Percentiles rank a stretch among this genome's conserved stretches.
phyloP scores from a whole-genome alignment of 2,329 filamentous ascomycete species.

The Colletotrichum coccodes region DNA sequence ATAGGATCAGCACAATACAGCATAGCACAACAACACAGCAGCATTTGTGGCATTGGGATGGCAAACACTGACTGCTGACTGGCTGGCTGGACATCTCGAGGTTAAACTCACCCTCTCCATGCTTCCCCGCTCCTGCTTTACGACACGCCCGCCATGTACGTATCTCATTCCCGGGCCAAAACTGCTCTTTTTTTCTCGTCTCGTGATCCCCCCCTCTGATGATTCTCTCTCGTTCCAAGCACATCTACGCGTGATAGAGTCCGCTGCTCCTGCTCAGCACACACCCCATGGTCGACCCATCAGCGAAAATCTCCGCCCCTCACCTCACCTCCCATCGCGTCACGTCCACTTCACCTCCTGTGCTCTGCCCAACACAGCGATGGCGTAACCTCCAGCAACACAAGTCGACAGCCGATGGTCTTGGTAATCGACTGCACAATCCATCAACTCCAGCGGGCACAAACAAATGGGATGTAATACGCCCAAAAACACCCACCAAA shows the following conservation, averaged over 20 bases:
- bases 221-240: slow-evolving; percentile 28
- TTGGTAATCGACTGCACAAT: neutral
- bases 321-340: slow-evolving; percentile 4
- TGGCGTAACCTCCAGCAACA: slow-evolving; percentile 19
- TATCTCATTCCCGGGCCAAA: slow-evolving; percentile 23
- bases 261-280: slow-evolving; percentile 6
- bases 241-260: slow-evolving; percentile 23
- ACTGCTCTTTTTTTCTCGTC: slow-evolving; percentile 23
- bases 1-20: slow-evolving; percentile 12
- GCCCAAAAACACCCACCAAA: slow-evolving; percentile 3
- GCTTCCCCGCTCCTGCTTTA: slow-evolving; percentile 27
- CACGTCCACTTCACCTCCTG: slow-evolving; percentile 4
- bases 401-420: neutral
- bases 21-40: slow-evolving; percentile 8
- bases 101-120: slow-evolving; percentile 20
- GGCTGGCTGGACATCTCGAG: neutral
- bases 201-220: slow-evolving; percentile 21
- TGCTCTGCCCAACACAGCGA: slow-evolving; percentile 6
- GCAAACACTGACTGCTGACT: slow-evolving; percentile 5
- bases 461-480: slow-evolving; percentile 1
- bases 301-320: slow-evolving; percentile 4
- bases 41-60: neutral
- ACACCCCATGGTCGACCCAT: slow-evolving; percentile 21
- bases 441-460: neutral
- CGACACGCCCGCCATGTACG: slow-evolving; percentile 18